These are phyloP conservation scores for Penicillium psychrofluorescens DNA, from an alignment of 495 filamentous ascomycete genomes.

Conservation along the genomic window DNA sequence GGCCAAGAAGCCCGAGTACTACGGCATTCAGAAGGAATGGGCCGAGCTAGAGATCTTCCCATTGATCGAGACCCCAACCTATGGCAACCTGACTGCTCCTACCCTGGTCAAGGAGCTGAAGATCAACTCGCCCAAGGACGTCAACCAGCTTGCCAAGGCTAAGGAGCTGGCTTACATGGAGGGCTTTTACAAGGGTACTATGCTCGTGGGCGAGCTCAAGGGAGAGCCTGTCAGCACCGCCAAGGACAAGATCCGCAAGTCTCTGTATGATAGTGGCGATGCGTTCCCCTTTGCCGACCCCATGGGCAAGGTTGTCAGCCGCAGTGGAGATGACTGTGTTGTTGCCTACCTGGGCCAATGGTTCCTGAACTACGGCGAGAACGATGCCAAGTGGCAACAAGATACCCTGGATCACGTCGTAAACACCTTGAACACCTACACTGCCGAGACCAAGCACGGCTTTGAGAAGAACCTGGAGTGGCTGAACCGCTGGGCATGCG, in stretches of 20 bases:
- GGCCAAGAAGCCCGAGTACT: constrained; percentile 94
- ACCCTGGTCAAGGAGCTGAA: constrained; percentile 86
- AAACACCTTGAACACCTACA: constrained; percentile 71
- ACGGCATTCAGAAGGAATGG: constrained; percentile 96
- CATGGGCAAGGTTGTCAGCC: constrained; percentile 75
- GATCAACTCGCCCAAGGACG: constrained; percentile 92
- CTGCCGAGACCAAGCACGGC: constrained; percentile 69
- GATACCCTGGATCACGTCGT: constrained; percentile 66
- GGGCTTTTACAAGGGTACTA: constrained; percentile 93
- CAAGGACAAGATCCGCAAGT: constrained; percentile 77
- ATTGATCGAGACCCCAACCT: constrained; percentile 85
- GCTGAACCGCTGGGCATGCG: constrained; percentile 94
- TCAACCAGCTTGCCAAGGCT: constrained; percentile 80
- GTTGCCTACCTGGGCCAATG: constrained; percentile 93
- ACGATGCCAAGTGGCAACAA: constrained; percentile 67
- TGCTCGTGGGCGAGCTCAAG: constrained; percentile 84
- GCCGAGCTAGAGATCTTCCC: constrained; percentile 78
- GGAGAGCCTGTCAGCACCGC: constrained; percentile 77
- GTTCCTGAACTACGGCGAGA: constrained; percentile 94
- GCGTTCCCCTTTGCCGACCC: constrained; percentile 93
- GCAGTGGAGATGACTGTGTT: constrained; percentile 84
- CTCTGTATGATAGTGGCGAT: constrained; percentile 69
- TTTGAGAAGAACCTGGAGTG: constrained; percentile 82
- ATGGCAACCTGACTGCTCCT: constrained; percentile 76
- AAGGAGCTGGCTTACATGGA: constrained; percentile 97